phyloP scores from a whole-genome alignment of 2,329 filamentous ascomycete species.

The Coniella vitis region DNA sequence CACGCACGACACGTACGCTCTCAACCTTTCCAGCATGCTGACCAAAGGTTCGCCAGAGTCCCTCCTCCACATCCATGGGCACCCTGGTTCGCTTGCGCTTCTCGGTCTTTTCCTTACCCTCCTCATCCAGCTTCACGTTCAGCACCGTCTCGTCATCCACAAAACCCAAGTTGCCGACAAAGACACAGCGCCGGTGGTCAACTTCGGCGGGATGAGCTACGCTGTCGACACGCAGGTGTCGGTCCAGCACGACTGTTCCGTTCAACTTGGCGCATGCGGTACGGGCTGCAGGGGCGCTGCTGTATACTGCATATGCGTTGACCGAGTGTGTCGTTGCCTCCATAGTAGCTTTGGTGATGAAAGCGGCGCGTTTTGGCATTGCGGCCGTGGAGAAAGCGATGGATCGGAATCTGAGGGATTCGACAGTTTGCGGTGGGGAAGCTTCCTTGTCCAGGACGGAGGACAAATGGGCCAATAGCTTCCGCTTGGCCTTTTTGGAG shows the following conservation, averaged over 20 bases:
- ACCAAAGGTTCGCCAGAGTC: slow-evolving; percentile 75
- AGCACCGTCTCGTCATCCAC: slow-evolving; percentile 82
- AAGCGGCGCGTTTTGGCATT: slow-evolving; percentile 90
- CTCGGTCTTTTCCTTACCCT: slow-evolving; percentile 54
- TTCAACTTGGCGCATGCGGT: slow-evolving; percentile 74
- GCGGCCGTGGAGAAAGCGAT: slow-evolving; percentile 71
- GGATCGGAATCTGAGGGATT: slow-evolving; percentile 91
- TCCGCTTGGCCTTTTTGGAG: slow-evolving; percentile 74
- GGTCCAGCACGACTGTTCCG: slow-evolving; percentile 73
- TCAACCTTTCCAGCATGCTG: slow-evolving; percentile 74
- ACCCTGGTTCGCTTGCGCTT: slow-evolving; percentile 63
- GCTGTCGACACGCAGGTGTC: slow-evolving; percentile 85
- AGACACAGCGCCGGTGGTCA: slow-evolving; percentile 86
- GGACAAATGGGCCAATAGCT: slow-evolving; percentile 67
- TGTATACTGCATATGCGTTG: slow-evolving; percentile 91
- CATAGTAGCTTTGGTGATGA: slow-evolving; percentile 85
- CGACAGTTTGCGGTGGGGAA: slow-evolving; percentile 61
- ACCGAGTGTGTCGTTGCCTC: slow-evolving; percentile 85
- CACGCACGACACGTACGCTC: slow-evolving; percentile 85
- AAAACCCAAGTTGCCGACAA: slow-evolving; percentile 93
- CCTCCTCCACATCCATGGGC: slow-evolving; percentile 85
- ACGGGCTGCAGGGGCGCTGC: slow-evolving; percentile 65
- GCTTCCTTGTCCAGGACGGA: slow-evolving; percentile 58
- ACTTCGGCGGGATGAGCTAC: slow-evolving; percentile 78
- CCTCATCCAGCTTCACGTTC: slow-evolving; percentile 56